Base-by-base conservation (phyloP, 495 filamentous ascomycete genomes). In the Aspergillus steynii region DNA sequence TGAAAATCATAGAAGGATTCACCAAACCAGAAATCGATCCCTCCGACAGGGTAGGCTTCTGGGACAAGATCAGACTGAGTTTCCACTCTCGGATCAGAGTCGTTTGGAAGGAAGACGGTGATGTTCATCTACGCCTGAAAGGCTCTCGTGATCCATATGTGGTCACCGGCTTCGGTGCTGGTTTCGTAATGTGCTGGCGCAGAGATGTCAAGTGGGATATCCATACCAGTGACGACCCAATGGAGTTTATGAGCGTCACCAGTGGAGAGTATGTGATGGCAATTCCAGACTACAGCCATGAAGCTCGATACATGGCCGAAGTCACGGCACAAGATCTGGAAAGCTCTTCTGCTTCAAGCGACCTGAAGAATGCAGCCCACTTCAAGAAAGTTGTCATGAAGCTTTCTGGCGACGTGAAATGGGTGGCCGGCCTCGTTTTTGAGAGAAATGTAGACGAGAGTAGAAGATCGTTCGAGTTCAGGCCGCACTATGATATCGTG, bases 331-430 rank as follows among this genome's bases (percentile, higher is more conserved):
- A 80, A 29, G 88, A 91, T 32, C 73, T 83, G 37, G 90, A 89
- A 26, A 88, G 80, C 64, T 74, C 85, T 28, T 79, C 83, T 2
- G 87, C 85, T 62, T 81, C 85, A 20, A 85, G 83, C 57, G 88
- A 85, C 64, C 79, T 84, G 66, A 91, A 89, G 68, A 85, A 89
- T 37, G 85, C 87, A 0, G 89, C 91, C 4, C 78, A 90, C 7
- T 98, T 99, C 81, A 94, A 96, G 71, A 99, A 99, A 71, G 94
- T 97, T 15, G 81, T 97, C 58, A 98, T 98, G 95, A 99, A 99
- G 71, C 83, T 99, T 8, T 96, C 93, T 5, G 95, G 95, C 6
- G 93, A 93, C 64, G 94, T 99, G 8, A 88, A 89, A 72, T 96
- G 91, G 90, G 77, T 90, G 62, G 88, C 92, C 26, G 95, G 95